Evolutionary conservation across 345 rosid genomes (phyloP).

Genomic region (Viola odorata): DNA sequence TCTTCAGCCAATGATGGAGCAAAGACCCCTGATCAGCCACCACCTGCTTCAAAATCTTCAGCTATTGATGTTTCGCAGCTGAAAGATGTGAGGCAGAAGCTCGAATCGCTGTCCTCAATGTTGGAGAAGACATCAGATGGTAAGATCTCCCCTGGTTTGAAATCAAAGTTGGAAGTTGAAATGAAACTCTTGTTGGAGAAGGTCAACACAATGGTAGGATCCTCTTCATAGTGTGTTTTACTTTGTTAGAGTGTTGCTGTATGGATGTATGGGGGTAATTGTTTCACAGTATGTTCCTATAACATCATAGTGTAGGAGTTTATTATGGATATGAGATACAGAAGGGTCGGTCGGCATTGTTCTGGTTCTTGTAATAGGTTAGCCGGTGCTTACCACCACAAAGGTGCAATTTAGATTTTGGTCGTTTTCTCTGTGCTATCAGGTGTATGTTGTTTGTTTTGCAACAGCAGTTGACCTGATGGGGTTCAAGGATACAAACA

Average conservation of each 20-base stretch:
- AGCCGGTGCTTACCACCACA: neutral
- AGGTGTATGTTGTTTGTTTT: neutral
- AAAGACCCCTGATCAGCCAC: constrained; percentile 13
- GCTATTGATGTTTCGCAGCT: constrained; percentile 21
- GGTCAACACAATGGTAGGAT: constrained; percentile 24
- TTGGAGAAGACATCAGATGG: constrained; percentile 35
- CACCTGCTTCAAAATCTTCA: constrained; percentile 14
- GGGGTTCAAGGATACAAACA: neutral
- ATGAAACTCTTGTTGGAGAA: constrained; percentile 39
- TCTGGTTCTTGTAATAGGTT: neutral
- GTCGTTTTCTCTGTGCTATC: neutral
- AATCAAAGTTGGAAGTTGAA: constrained; percentile 39
- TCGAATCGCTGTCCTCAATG: constrained; percentile 34
- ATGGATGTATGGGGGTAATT: neutral
- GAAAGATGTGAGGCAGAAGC: constrained; percentile 38
- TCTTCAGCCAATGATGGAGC: constrained; percentile 10
- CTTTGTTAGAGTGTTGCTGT: neutral
- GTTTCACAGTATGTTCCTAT: neutral
- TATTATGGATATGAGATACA: neutral
- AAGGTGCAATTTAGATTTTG: neutral
- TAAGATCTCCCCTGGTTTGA: constrained; percentile 35
- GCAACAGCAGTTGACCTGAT: neutral
- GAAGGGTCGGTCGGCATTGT: neutral
- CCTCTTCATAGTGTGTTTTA: neutral
- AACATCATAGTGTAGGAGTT: neutral